Percentiles rank a stretch among this genome's conserved stretches.
Conservation (phyloP, 2,329 filamentous ascomycete genomes). For the Harringtonia lauricola region DNA sequence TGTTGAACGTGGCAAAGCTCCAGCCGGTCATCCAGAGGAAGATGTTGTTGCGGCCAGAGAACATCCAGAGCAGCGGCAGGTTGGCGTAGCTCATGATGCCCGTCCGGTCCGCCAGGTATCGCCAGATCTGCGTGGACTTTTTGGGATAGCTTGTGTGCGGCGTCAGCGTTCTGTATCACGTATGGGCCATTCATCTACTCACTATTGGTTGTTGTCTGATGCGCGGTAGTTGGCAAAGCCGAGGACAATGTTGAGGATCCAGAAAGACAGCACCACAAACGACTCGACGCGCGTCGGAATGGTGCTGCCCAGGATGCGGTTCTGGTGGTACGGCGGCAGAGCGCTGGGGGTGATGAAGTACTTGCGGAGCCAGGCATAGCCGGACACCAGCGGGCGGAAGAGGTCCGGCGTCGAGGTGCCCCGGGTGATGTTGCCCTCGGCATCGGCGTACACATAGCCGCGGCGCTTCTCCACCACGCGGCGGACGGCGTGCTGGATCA, state of each 20-base stretch:
- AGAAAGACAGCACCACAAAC: conserved; percentile 10
- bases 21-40: conserved; percentile 58
- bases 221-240: background rate
- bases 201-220: background rate
- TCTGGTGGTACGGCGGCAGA: conserved; percentile 8
- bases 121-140: conserved; percentile 6
- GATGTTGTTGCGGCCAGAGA: conserved; percentile 55
- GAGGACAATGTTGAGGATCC: conserved; percentile 9
- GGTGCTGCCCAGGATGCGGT: conserved; percentile 11
- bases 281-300: conserved; percentile 12
- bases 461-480: conserved; percentile 4
- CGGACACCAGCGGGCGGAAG: background rate
- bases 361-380: conserved; percentile 5
- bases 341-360: conserved; percentile 8
- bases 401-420: background rate
- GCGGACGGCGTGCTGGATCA: conserved; percentile 4
- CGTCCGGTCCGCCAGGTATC: conserved; percentile 12
- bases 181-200: no score
- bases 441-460: conserved; percentile 5
- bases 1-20: conserved; percentile 55
- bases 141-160: background rate
- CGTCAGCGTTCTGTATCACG: no score
- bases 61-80: conserved; percentile 25
- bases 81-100: conserved; percentile 11
- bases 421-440: background rate